Conservation (phyloP, 768 basidiomycete genomes). For the Kwoniella bestiolae region DNA sequence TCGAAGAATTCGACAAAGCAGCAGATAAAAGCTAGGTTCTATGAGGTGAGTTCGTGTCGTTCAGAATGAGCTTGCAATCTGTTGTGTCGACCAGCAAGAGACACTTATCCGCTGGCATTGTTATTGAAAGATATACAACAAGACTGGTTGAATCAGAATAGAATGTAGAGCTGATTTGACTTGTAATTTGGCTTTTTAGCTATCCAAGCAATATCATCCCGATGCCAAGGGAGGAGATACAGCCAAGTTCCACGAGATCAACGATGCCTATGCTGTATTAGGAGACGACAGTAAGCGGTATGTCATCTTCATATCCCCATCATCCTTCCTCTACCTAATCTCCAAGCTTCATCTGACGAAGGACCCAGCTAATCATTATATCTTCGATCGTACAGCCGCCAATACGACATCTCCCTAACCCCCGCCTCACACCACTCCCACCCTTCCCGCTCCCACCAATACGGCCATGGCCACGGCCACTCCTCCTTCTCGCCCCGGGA, state of each 20-base stretch:
- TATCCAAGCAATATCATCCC: slow-evolving; percentile 56
- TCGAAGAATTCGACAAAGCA: slow-evolving; percentile 47
- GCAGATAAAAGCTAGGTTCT: slow-evolving; percentile 56
- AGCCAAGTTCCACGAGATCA: slow-evolving; percentile 51
- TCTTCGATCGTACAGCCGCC: slow-evolving; percentile 17
- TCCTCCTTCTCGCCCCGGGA: slow-evolving; percentile 20
- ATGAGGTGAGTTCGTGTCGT: slow-evolving; percentile 47
- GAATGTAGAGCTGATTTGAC: neutral
- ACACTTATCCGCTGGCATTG: no score
- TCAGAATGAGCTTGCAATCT: neutral
- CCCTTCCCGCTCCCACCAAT: neutral
- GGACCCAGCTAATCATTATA: neutral
- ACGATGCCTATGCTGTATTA: slow-evolving; percentile 53
- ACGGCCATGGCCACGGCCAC: slow-evolving; percentile 2
- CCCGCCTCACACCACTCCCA: slow-evolving; percentile 64
- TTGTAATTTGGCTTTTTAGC: slow-evolving; percentile 15
- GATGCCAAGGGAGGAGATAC: slow-evolving; percentile 51
- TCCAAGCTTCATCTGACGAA: no score
- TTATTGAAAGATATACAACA: no score
- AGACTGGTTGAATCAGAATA: no score
- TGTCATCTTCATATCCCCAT: no score
- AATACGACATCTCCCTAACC: slow-evolving; percentile 32
- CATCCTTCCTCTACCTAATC: no score
- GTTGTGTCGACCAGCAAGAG: no score
- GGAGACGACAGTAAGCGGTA: slow-evolving; percentile 54